These are phyloP conservation scores for Paracoccidioides lutzii DNA, from an alignment of 2,329 filamentous ascomycete species.

Conservation along the genomic window DNA sequence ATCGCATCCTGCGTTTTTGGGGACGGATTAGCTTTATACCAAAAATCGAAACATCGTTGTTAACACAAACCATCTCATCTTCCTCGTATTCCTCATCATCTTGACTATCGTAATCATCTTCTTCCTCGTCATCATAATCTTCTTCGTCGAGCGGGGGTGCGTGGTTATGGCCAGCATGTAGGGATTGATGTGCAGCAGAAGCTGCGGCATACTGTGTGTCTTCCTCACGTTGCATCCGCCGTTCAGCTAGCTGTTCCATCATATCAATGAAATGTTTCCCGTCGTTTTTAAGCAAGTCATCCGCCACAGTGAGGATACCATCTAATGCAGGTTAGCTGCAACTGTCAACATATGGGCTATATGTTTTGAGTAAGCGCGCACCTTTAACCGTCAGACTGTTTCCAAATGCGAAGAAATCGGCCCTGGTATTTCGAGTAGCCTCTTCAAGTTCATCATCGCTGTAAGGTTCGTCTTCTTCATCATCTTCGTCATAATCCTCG, in stretches of 20 bases:
- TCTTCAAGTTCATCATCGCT: constrained; percentile 53
- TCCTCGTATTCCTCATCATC: constrained; percentile 54
- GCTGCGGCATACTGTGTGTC: constrained; percentile 61
- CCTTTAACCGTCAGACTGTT: constrained; percentile 92
- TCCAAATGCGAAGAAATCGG: constrained; percentile 95
- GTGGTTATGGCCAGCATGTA: constrained; percentile 62
- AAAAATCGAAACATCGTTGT: constrained; percentile 6
- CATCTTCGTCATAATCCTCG: constrained; percentile 51
- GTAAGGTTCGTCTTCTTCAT: constrained; percentile 56
- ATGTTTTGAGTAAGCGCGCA: constrained; percentile 22
- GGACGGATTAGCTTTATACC: constrained; percentile 22
- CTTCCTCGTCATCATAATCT: constrained; percentile 61
- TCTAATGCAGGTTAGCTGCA: constrained; percentile 37
- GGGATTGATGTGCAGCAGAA: constrained; percentile 42
- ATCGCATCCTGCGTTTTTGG: constrained; percentile 61
- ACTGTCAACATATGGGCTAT: neutral
- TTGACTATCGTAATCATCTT: constrained; percentile 53
- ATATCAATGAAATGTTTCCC: constrained; percentile 99
- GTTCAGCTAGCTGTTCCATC: constrained; percentile 98
- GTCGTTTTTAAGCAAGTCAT: constrained; percentile 96
- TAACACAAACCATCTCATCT: constrained; percentile 46
- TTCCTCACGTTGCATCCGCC: constrained; percentile 91
- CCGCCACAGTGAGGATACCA: constrained; percentile 95
- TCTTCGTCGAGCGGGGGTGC: constrained; percentile 61
- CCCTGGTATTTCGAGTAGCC: constrained; percentile 46